Evolutionary conservation across 2,329 filamentous ascomycete species (phyloP), one percentile per base, ranked within the genome.

Genomic region (Elsinoe australis): DNA sequence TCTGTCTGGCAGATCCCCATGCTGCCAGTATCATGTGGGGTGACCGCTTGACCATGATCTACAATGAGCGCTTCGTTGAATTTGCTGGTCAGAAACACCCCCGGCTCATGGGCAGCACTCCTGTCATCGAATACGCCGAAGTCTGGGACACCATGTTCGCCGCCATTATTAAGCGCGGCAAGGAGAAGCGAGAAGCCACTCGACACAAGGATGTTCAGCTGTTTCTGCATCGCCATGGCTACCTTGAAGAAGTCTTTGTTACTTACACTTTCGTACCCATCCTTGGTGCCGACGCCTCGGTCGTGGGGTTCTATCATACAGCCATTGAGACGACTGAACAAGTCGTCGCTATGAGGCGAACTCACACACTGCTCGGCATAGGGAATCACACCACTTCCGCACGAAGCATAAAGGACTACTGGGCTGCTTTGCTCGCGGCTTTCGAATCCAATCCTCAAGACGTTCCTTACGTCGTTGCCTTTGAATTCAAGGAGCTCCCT

Each of bases 1-100:
- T n/a, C n/a, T n/a, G n/a, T n/a, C n/a, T n/a, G n/a, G n/a, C n/a
- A n/a, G n/a, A n/a, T n/a, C n/a, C n/a, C n/a, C n/a, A n/a, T n/a
- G n/a, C n/a, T n/a, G n/a, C n/a, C n/a, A n/a, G n/a, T n/a, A n/a
- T n/a, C n/a, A n/a, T n/a, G n/a, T 49, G 34, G 58, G 60, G 61
- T 6, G 41, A 57, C 2, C 54, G 61, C 0, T 52, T 57, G 5
- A 56, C 51, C 17, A 63, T 64, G 58, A 46, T 66, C 10, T 64
- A 65, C 53, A 66, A 66, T 19, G 58, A 64, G 24, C 48, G 54
- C 0, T 64, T 63, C 18, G 54, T 62, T n/a, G 54, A 60, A 38
- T 48, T 66, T 5, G 54, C 64, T 7, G 59, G 60, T 4, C 28
- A 44, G 2, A 54, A 62, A 12, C 63, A 65, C 15, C 51, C 51